Percentiles rank a stretch among this genome's conserved stretches.
Evolutionary conservation across 768 basidiomycete species (phyloP).

Genomic region (Agaricus subrufescens): DNA sequence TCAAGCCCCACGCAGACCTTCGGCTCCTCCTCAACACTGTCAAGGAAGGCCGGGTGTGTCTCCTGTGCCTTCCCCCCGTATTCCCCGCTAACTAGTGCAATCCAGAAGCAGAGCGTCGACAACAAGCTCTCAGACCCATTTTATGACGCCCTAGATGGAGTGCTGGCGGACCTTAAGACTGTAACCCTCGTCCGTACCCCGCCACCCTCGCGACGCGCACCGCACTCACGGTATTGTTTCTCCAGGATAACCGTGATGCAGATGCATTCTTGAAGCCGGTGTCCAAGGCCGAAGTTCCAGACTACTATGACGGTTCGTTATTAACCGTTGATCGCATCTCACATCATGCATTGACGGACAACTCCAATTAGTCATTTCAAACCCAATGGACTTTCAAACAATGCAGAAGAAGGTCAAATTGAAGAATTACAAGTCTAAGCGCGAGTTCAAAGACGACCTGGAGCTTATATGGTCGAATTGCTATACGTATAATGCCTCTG

Average conservation of each 20-base stretch:
- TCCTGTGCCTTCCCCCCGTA: conserved; percentile 13
- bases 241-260: conserved; percentile 81
- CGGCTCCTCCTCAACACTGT: conserved; percentile 78
- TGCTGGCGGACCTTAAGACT: conserved; percentile 80
- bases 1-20: conserved; percentile 70
- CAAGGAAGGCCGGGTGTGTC: conserved; percentile 82
- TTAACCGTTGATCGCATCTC: conserved; percentile 1
- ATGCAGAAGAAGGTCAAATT: conserved; percentile 92
- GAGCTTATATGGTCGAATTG: conserved; percentile 98
- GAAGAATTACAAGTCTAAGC: conserved; percentile 89
- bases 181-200: conserved; percentile 53
- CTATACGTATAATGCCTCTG: conserved; percentile 84
- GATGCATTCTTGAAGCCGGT: conserved; percentile 94
- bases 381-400: conserved; percentile 94
- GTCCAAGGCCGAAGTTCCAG: conserved; percentile 82
- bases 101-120: conserved; percentile 47
- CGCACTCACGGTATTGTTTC: conserved; percentile 18
- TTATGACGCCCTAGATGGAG: conserved; percentile 89
- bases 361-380: conserved; percentile 66
- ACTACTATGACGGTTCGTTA: conserved; percentile 84
- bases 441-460: conserved; percentile 90
- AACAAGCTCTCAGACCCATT: conserved; percentile 81
- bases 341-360: conserved; percentile 5
- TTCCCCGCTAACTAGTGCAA: neutral
- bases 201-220: conserved; percentile 20